Percentiles rank a stretch among this genome's conserved stretches.
These are phyloP conservation scores for Dryadomyces quercus-mongolicae DNA, from an alignment of 2,329 filamentous ascomycete genomes.

Conservation along the genomic window DNA sequence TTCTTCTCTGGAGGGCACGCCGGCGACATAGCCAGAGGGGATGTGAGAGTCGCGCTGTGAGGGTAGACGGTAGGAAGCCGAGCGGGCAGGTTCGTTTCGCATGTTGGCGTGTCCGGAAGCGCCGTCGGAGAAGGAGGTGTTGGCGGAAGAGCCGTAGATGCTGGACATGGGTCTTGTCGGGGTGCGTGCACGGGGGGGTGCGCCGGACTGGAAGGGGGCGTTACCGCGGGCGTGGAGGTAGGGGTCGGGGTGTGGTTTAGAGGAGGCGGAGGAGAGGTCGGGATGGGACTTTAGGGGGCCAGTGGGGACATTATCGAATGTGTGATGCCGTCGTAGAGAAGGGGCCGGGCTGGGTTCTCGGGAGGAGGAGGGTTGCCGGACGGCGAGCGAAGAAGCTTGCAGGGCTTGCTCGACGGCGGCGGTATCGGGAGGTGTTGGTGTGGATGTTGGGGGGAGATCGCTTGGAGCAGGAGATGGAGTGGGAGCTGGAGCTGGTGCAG, in stretches of 20 bases:
- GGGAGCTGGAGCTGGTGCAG: too few relatives aligned
- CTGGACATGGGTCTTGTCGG: constrained; percentile 21
- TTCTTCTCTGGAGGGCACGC: constrained; percentile 53
- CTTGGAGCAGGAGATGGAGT: neutral
- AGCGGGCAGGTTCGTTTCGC: constrained; percentile 45
- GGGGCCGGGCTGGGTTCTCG: constrained; percentile 8
- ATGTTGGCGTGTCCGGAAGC: constrained; percentile 18
- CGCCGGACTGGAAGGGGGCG: constrained; percentile 7
- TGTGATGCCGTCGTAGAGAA: neutral
- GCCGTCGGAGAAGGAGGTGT: constrained; percentile 20
- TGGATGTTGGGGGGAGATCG: constrained; percentile 3
- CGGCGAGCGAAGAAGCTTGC: neutral
- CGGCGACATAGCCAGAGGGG: constrained; percentile 39
- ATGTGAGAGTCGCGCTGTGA: constrained; percentile 51
- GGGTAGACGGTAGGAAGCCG: constrained; percentile 39
- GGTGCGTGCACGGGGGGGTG: constrained; percentile 2
- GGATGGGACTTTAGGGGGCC: neutral
- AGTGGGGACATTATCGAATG: constrained; percentile 13
- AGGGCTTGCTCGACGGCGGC: neutral
- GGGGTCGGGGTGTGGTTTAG: constrained; percentile 5
- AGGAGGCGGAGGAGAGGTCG: constrained; percentile 7
- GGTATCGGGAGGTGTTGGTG: neutral
- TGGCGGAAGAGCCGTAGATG: constrained; percentile 16
- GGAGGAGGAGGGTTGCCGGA: constrained; percentile 1
- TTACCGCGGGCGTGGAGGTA: constrained; percentile 10